phyloP scores from a whole-genome alignment of 1,139 yeast species.

The Tardiomyces digboiensis region DNA sequence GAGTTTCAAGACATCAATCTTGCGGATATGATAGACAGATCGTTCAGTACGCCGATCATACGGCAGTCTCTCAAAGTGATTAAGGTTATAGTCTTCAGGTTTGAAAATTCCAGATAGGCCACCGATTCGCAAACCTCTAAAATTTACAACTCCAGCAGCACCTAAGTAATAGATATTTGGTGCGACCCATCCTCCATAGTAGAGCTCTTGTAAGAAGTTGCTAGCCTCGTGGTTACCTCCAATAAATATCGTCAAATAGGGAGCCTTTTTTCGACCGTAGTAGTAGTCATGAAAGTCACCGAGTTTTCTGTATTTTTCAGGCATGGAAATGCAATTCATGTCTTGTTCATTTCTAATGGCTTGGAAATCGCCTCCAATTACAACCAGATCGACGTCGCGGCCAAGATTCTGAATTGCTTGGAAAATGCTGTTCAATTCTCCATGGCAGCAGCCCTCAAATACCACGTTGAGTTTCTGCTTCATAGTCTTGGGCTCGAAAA shows the following conservation, averaged over 20 bases:
- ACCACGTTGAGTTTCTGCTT: slow-evolving; percentile 37
- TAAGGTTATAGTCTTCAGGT: slow-evolving; percentile 31
- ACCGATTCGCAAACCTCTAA: slow-evolving; percentile 61
- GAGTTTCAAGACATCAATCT: slow-evolving; percentile 51
- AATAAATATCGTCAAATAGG: slow-evolving; percentile 68
- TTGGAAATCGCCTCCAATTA: slow-evolving; percentile 85
- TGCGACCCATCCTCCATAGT: slow-evolving; percentile 93
- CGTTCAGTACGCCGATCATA: slow-evolving; percentile 37
- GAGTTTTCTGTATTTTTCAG: slow-evolving; percentile 38
- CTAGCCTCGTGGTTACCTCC: slow-evolving; percentile 98
- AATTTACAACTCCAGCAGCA: slow-evolving; percentile 64
- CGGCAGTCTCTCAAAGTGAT: slow-evolving; percentile 40
- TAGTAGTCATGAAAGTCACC: slow-evolving; percentile 81
- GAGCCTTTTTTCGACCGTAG: slow-evolving; percentile 50
- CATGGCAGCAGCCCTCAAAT: slow-evolving; percentile 93
- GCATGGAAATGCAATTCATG: slow-evolving; percentile 54
- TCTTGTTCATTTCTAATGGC: slow-evolving; percentile 61
- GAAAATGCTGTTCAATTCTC: slow-evolving; percentile 61
- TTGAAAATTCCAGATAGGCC: slow-evolving; percentile 86
- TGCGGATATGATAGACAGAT: slow-evolving; percentile 68
- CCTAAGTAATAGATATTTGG: slow-evolving; percentile 89
- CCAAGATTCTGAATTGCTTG: slow-evolving; percentile 19
- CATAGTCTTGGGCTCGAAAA: too few relatives aligned
- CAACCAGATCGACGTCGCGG: slow-evolving; percentile 45
- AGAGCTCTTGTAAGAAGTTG: slow-evolving; percentile 60